Percentiles rank a stretch among this genome's conserved stretches.
Evolutionary conservation across 129 eudicot species (phyloP).

Genomic region (Calendula officinalis): DNA sequence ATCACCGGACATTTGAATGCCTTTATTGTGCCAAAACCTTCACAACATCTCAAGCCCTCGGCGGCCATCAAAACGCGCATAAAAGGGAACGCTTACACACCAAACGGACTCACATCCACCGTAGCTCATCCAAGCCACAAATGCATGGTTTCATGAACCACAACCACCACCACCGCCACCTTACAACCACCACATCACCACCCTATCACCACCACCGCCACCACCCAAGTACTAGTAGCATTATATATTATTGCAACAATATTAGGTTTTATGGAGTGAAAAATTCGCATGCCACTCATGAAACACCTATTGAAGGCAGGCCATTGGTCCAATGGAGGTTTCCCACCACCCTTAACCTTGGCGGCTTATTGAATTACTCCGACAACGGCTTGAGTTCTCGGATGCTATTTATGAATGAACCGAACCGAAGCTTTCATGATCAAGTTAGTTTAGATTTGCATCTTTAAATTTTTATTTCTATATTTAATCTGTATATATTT

Average conservation of each 20-base stretch:
- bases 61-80: conserved; percentile 75
- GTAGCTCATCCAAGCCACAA: conserved; percentile 11
- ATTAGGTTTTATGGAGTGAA: background rate
- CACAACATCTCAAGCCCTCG: conserved; percentile 90
- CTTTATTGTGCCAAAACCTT: conserved; percentile 73
- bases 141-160: background rate
- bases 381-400: conserved; percentile 3
- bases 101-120: conserved; percentile 22
- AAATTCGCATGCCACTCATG: background rate
- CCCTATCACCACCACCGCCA: conserved; percentile 14
- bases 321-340: conserved; percentile 6
- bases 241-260: background rate
- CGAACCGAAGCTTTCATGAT: conserved; percentile 7
- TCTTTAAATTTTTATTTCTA: conserved; percentile 15
- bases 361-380: conserved; percentile 9
- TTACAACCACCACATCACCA: conserved; percentile 19
- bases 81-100: conserved; percentile 28
- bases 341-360: conserved; percentile 3
- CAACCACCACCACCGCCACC: conserved; percentile 10
- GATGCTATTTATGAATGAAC: conserved; percentile 13
- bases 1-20: conserved; percentile 64
- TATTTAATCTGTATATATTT: background rate
- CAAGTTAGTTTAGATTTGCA: conserved; percentile 40
- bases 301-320: conserved; percentile 19
- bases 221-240: background rate